Evolutionary conservation across 2,329 filamentous ascomycete species (phyloP).

Genomic region (Fusarium cyanostomum): DNA sequence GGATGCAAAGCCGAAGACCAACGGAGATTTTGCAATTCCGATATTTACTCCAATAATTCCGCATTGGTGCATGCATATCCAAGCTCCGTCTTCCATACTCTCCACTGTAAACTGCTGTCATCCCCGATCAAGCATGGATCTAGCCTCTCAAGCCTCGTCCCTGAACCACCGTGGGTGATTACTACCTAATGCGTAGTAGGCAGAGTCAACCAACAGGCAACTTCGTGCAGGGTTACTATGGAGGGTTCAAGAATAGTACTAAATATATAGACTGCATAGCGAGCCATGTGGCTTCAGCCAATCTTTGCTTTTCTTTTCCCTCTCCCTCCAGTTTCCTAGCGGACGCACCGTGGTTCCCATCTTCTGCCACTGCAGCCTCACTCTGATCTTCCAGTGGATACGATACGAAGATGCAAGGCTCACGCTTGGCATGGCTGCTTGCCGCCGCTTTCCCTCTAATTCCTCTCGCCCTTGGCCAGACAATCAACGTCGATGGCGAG

Average conservation of each 20-base stretch:
- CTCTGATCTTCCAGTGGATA: not conserved
- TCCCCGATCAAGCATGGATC: conserved; percentile 16
- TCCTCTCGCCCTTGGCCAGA: conserved; percentile 27
- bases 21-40: not conserved
- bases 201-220: conserved; percentile 7
- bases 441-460: conserved; percentile 12
- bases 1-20: not conserved
- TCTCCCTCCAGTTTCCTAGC: conserved; percentile 16
- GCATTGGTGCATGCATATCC: not conserved
- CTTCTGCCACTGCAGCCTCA: conserved; percentile 7
- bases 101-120: conserved; percentile 11
- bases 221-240: not conserved
- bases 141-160: conserved; percentile 8
- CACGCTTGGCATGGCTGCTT: conserved; percentile 26
- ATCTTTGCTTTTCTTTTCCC: conserved; percentile 8
- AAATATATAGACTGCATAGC: conserved; percentile 27
- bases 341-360: not conserved
- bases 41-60: not conserved
- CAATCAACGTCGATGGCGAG: conserved; percentile 33
- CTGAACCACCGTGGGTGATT: conserved; percentile 15
- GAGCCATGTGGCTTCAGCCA: conserved; percentile 25
- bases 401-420: conserved; percentile 14
- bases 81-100: not conserved
- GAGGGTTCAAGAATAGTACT: not conserved
- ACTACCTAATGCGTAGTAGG: conserved; percentile 24